Evolutionary conservation across 805 yeast species (phyloP).

Genomic region (Candida arabinofermentans): DNA sequence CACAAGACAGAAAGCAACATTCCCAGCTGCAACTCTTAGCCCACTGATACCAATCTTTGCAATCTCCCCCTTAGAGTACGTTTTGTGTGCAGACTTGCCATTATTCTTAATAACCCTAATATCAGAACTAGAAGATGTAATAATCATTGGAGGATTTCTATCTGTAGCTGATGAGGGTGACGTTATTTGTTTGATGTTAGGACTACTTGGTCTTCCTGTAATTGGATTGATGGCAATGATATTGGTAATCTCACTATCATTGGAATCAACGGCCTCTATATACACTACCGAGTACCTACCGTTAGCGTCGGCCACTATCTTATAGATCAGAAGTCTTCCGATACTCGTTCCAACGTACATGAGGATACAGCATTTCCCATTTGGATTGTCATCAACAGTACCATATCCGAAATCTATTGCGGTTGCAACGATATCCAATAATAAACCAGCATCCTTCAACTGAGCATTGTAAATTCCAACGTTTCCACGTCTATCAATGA

Average conservation of each 20-base stretch:
- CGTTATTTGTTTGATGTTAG: conserved; percentile 51
- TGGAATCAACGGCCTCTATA: conserved; percentile 44
- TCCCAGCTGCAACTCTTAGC: conserved; percentile 17
- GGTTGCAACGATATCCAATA: conserved; percentile 40
- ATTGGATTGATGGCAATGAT: conserved; percentile 56
- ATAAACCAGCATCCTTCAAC: conserved; percentile 26
- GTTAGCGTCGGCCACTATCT: conserved; percentile 55
- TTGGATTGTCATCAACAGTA: conserved; percentile 51
- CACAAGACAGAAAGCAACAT: conserved; percentile 27
- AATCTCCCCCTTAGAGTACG: conserved; percentile 47
- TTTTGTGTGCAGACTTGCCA: conserved; percentile 59
- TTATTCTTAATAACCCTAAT: conserved; percentile 60
- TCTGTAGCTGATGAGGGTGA: conserved; percentile 44
- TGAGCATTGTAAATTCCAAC: conserved; percentile 41
- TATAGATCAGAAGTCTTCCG: conserved; percentile 67
- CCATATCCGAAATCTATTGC: conserved; percentile 70
- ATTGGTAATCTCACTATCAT: conserved; percentile 47
- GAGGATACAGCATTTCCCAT: conserved; percentile 66
- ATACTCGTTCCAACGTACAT: conserved; percentile 71
- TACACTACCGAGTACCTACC: conserved; percentile 60
- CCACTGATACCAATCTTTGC: conserved; percentile 51
- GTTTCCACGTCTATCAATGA: conserved; percentile 74
- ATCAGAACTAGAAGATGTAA: conserved; percentile 54
- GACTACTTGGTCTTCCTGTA: conserved; percentile 62
- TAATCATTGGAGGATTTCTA: conserved; percentile 55